A percentile compares a stretch with the other conserved stretches of the same genome.
phyloP scores from a whole-genome alignment of 208 protist species.

The Trypanosoma rangeli region DNA sequence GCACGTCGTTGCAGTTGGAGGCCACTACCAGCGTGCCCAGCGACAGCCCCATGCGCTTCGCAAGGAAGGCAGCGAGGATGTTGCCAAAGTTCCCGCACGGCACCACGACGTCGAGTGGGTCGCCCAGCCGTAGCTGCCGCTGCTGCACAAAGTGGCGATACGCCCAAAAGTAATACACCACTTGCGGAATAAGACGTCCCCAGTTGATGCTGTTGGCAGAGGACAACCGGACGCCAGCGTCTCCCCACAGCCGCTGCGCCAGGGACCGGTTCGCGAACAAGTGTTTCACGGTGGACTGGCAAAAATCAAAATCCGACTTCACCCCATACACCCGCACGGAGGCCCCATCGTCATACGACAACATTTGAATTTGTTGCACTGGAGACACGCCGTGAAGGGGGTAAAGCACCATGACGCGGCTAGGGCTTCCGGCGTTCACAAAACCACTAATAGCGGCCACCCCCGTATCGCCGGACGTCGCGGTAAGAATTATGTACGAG shows the following conservation, averaged over 20 bases:
- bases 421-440: constrained; percentile 55
- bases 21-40: constrained; percentile 91
- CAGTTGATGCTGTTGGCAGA: constrained; percentile 98
- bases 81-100: constrained; percentile 98
- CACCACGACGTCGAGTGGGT: constrained; percentile 85
- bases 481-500: constrained; percentile 81
- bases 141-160: constrained; percentile 88
- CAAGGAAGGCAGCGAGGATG: constrained; percentile 93
- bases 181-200: constrained; percentile 96
- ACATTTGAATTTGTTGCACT: constrained; percentile 89
- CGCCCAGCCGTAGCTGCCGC: constrained; percentile 21
- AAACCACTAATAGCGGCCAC: constrained; percentile 88
- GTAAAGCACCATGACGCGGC: constrained; percentile 88
- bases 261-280: constrained; percentile 88
- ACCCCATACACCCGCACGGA: constrained; percentile 74
- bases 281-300: constrained; percentile 88
- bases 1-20: constrained; percentile 95
- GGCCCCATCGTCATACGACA: constrained; percentile 70
- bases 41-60: constrained; percentile 90
- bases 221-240: constrained; percentile 60
- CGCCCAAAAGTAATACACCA: constrained; percentile 95
- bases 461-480: constrained; percentile 90
- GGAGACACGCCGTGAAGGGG: constrained; percentile 78
- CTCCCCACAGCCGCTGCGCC: constrained; percentile 49
- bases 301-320: constrained; percentile 90